Conservation (phyloP, 768 basidiomycete genomes). For the Macrolepiota fuliginosa region DNA sequence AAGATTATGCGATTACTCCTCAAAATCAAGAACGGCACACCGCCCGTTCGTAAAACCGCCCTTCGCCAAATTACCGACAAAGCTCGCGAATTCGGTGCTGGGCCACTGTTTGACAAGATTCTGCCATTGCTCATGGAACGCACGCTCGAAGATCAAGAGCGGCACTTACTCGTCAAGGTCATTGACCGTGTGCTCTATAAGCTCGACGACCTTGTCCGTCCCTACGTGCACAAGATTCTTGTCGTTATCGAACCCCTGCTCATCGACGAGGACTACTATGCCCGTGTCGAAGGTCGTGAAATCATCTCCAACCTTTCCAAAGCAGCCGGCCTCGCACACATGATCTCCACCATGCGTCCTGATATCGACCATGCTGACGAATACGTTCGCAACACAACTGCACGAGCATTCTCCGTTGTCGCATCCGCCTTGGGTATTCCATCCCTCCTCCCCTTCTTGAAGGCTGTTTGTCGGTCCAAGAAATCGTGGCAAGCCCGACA, state of each 20-base stretch:
- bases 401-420: conserved; percentile 97
- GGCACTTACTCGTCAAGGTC: conserved; percentile 97
- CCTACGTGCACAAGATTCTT: conserved; percentile 98
- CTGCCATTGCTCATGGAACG: conserved; percentile 97
- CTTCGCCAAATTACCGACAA: conserved; percentile 98
- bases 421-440: conserved; percentile 98
- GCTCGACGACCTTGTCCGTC: conserved; percentile 96
- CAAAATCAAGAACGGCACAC: conserved; percentile 99
- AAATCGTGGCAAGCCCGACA: conserved; percentile 99
- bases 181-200: conserved; percentile 99
- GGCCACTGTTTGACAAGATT: conserved; percentile 98
- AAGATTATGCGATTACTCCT: conserved; percentile 98
- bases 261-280: conserved; percentile 97
- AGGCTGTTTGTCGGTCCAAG: conserved; percentile 97
- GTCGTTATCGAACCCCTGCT: conserved; percentile 99
- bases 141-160: conserved; percentile 96
- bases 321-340: conserved; percentile 97
- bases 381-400: conserved; percentile 98
- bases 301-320: conserved; percentile 99
- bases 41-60: conserved; percentile 96
- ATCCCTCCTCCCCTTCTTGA: conserved; percentile 94
- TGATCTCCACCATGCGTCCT: conserved; percentile 99
- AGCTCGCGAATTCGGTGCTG: conserved; percentile 97
- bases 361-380: conserved; percentile 99
- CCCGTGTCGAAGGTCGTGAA: conserved; percentile 97